Evolutionary conservation across 148 eudicot species (phyloP), one percentile per base, ranked within the genome.

Genomic region (Cornus florida): DNA sequence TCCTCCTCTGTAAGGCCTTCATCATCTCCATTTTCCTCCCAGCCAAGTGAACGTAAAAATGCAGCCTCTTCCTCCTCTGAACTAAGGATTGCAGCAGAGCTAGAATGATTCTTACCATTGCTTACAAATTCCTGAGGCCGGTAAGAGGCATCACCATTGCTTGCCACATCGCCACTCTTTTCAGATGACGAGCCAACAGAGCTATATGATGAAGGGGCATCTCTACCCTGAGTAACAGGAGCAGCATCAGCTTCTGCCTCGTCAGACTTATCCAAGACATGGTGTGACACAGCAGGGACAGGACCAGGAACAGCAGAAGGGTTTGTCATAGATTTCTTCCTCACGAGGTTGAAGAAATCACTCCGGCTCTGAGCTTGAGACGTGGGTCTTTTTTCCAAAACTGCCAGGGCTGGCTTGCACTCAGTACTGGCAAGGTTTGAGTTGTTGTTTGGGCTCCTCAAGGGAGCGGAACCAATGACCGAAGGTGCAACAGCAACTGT

Each of bases 31-130:
- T 81, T 83, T 77, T 87, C 90, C 76, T 87, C 86, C 90, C 90
- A 87, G 57, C 90, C 90, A 80, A 85, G 69, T 69, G 86, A 85
- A 70, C 85, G 88, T 67, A 87, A 75, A 53, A 87, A 81, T 7
- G 85, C 83, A 78, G 88, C 86, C 80, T 87, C 90, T 87, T 87
- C 90, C 81, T 85, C 90, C 79, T 85, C 90, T 4, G 88, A 73
- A 79, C 46, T 41, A 77, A 69, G 77, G 48, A 81, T 65, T 24
- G 77, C 79, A 72, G 56, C 80, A 75, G 81, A 59, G 65, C 79
- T 77, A 6, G 78, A 67, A 75, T 77, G 75, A 23, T 73, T 78
- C 57, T 73, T 74, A 9, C 81, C 86, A 79, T 77, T 87, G 46
- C 19, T 35, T 69, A 50, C 5, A 53, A 67, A 60, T 73, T 76